A percentile compares a stretch with the other conserved stretches of the same genome.
Conservation (phyloP, 1,284 basidiomycete species). For the Grifola frondosa region DNA sequence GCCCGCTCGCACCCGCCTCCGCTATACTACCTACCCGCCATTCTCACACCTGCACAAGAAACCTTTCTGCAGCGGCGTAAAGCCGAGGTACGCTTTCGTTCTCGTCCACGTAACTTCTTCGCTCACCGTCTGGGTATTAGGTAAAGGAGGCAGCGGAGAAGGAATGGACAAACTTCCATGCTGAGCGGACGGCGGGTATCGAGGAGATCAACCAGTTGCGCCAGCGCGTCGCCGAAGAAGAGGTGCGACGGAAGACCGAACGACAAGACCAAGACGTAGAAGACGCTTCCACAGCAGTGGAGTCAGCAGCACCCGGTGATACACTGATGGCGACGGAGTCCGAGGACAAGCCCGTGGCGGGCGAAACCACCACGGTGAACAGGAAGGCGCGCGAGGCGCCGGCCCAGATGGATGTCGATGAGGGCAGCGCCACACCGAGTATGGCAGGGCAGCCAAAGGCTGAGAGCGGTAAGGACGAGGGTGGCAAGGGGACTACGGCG, state of each 20-base stretch:
- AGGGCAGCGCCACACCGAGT: slow-evolving; percentile 13
- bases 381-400: slow-evolving; percentile 11
- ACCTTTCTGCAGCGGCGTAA: slow-evolving; percentile 62
- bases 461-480: slow-evolving; percentile 13
- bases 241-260: slow-evolving; percentile 41
- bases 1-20: slow-evolving; percentile 70
- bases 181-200: slow-evolving; percentile 57
- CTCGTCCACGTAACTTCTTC: not conserved
- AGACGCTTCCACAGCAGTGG: slow-evolving; percentile 9
- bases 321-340: slow-evolving; percentile 22
- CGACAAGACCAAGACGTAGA: slow-evolving; percentile 22
- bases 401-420: slow-evolving; percentile 27
- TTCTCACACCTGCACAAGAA: slow-evolving; percentile 69
- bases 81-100: slow-evolving; percentile 46
- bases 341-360: slow-evolving; percentile 18
- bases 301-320: slow-evolving; percentile 12
- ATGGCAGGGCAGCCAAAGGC: slow-evolving; percentile 5
- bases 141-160: slow-evolving; percentile 60
- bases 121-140: slow-evolving; percentile 34
- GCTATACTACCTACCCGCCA: slow-evolving; percentile 70
- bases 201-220: slow-evolving; percentile 63
- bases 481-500: slow-evolving; percentile 24
- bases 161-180: slow-evolving; percentile 64
- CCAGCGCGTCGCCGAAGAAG: slow-evolving; percentile 62
- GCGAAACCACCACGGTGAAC: slow-evolving; percentile 7